These are phyloP conservation scores for Rhazya stricta DNA, from an alignment of 257 asterid genomes.

Conservation along the genomic window DNA sequence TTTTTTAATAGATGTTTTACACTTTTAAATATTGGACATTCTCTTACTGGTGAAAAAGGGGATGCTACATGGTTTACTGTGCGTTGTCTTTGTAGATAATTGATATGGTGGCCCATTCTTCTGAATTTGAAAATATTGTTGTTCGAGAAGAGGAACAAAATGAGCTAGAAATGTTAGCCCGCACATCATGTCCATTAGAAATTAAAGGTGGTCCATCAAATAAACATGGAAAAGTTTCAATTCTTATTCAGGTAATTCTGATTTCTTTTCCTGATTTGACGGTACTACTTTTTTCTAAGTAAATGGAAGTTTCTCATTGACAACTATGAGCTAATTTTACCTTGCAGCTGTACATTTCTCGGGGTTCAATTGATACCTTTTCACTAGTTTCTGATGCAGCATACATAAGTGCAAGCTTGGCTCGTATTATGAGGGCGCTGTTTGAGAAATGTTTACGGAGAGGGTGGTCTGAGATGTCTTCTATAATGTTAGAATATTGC, in stretches of 20 bases:
- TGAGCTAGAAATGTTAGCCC: conserved; percentile 82
- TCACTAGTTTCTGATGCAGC: conserved; percentile 91
- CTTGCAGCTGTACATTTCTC: conserved; percentile 81
- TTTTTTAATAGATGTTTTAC: neutral
- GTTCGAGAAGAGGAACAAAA: conserved; percentile 93
- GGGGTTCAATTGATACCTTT: conserved; percentile 75
- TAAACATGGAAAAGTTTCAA: conserved; percentile 91
- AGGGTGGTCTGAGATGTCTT: conserved; percentile 98
- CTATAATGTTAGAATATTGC: conserved; percentile 80
- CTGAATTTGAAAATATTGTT: conserved; percentile 93
- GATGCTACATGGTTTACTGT: neutral
- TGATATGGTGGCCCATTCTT: conserved; percentile 93
- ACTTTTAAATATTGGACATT: neutral
- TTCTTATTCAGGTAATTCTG: conserved; percentile 77
- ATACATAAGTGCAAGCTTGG: conserved; percentile 92
- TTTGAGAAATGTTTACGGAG: conserved; percentile 91
- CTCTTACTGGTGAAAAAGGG: neutral
- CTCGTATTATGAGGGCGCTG: conserved; percentile 91
- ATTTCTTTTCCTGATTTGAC: conserved; percentile 20
- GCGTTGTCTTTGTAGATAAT: conserved; percentile 51
- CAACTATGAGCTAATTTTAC: conserved; percentile 21
- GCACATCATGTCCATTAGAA: conserved; percentile 70
- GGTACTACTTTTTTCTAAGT: conserved; percentile 12
- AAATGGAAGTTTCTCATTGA: conserved; percentile 20
- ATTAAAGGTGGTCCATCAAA: conserved; percentile 92